Conservation (phyloP, 805 yeast genomes). For the Metschnikowia cubensis region DNA sequence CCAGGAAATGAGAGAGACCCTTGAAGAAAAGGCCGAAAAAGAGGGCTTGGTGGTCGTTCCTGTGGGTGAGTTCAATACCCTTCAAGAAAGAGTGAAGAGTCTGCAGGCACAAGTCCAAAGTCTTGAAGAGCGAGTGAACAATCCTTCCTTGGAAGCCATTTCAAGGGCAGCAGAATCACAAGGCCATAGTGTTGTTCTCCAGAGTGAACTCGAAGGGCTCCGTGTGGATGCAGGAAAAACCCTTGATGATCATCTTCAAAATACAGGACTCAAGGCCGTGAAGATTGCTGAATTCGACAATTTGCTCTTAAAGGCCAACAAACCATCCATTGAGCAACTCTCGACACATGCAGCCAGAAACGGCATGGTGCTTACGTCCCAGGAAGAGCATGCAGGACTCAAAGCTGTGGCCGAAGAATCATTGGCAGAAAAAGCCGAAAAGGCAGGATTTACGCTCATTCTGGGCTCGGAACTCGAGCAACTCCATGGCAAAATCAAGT, state of each 20-base stretch:
- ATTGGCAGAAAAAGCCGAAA: constrained; percentile 8
- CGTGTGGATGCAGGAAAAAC: constrained; percentile 10
- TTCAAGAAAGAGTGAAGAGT: constrained; percentile 7
- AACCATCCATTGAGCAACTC: constrained; percentile 27
- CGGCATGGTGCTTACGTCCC: constrained; percentile 27
- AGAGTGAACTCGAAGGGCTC: constrained; percentile 6
- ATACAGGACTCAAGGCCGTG: constrained; percentile 9
- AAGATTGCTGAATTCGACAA: constrained; percentile 20
- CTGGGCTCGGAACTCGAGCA: constrained; percentile 2
- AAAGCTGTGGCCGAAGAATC: constrained; percentile 7
- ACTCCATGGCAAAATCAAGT: not conserved
- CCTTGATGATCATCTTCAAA: constrained; percentile 14
- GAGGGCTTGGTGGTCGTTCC: constrained; percentile 14
- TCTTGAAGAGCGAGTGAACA: constrained; percentile 2
- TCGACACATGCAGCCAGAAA: constrained; percentile 22
- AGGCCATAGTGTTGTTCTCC: constrained; percentile 6
- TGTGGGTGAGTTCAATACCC: constrained; percentile 11
- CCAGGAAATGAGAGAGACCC: constrained; percentile 10
- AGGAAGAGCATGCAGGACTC: constrained; percentile 22
- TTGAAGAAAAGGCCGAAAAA: constrained; percentile 19
- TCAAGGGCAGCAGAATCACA: constrained; percentile 10
- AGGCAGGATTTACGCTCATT: constrained; percentile 4
- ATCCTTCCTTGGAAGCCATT: constrained; percentile 9
- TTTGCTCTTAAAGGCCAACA: constrained; percentile 17
- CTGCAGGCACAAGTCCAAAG: not conserved